Evolutionary conservation across 805 yeast genomes (phyloP), one percentile per base, ranked within the genome.

Genomic region (Saccharomyces cerevisiae): DNA sequence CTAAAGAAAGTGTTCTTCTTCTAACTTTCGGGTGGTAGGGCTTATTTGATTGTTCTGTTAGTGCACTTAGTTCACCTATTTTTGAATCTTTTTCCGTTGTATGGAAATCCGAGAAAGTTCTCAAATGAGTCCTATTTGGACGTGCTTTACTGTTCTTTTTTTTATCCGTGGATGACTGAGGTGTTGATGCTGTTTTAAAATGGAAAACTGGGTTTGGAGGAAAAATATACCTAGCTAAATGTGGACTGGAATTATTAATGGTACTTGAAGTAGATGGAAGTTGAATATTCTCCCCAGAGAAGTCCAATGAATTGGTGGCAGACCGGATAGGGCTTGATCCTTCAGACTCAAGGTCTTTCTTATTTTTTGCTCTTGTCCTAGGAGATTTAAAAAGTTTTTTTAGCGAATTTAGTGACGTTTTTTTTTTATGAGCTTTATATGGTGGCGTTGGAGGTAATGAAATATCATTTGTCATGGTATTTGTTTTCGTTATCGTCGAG

Each of bases 331-430:
- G 43, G 43, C 43, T 36, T 17, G 43, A 36, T 17, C 24, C 43
- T 17, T 36, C 43, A 1, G 43, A 36, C 11, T 36, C 43, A 17
- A 36, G 22, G 11, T 36, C 43, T 36, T 36, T 36, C 17, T 36
- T 36, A 11, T 36, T 36, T 22, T 36, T 46, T 47, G 51, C 51
- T 5, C 48, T 46, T 2, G 64, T 43, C 49, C 62, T 68, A 8
- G 71, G 70, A 2, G 70, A 64, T 53, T 59, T 65, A 56, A 70
- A 70, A 22, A 70, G 50, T 46, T 60, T 67, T 50, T 63, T 70
- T 26, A 70, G 52, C 2, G 70, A 67, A 28, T 61, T 63, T 26
- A 70, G 61, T 1, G 68, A 60, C 3, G 64, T 55, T 54, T 68
- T 67, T 50, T 66, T 64, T 49, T 61, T 62, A 52, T 68, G 70